A percentile compares a stretch with the other conserved stretches of the same genome.
Conservation (phyloP, 805 yeast species). For the Nakazawaea populi region DNA sequence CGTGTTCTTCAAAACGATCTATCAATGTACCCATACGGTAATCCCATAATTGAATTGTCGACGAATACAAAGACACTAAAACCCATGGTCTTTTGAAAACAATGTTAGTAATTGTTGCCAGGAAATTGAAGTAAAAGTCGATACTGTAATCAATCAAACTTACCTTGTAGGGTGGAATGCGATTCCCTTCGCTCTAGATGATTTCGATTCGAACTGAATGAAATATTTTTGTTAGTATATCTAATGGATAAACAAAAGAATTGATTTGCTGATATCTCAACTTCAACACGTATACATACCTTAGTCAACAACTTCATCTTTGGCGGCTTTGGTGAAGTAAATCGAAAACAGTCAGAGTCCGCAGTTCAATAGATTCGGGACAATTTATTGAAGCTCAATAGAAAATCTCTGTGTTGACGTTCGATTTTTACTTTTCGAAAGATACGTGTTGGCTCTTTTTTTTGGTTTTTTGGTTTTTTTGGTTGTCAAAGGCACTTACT, state of each 20-base stretch:
- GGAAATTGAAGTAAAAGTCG: not conserved
- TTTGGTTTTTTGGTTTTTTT: not conserved
- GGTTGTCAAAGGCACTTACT: not conserved
- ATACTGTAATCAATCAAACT: conserved; percentile 11
- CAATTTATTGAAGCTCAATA: too few relatives aligned
- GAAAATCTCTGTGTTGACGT: not conserved
- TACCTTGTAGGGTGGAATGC: conserved; percentile 89
- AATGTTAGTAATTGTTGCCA: not conserved
- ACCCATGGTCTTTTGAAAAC: conserved; percentile 73
- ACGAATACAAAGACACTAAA: conserved; percentile 87
- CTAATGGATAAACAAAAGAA: conserved; percentile 11
- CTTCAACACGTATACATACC: conserved; percentile 29
- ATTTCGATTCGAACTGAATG: conserved; percentile 85
- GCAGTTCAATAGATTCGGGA: too few relatives aligned
- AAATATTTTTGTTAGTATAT: conserved; percentile 18
- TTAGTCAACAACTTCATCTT: conserved; percentile 82
- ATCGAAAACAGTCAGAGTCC: too few relatives aligned
- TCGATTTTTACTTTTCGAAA: not conserved
- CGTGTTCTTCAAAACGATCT: conserved; percentile 96
- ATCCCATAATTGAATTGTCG: conserved; percentile 99
- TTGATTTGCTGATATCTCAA: not conserved
- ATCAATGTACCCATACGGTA: conserved; percentile 98
- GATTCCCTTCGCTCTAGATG: conserved; percentile 95
- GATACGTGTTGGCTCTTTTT: not conserved
- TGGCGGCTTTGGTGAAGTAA: conserved; percentile 9